phyloP scores from a whole-genome alignment of 2,329 filamentous ascomycete species.

The Neofusicoccum parvum region DNA sequence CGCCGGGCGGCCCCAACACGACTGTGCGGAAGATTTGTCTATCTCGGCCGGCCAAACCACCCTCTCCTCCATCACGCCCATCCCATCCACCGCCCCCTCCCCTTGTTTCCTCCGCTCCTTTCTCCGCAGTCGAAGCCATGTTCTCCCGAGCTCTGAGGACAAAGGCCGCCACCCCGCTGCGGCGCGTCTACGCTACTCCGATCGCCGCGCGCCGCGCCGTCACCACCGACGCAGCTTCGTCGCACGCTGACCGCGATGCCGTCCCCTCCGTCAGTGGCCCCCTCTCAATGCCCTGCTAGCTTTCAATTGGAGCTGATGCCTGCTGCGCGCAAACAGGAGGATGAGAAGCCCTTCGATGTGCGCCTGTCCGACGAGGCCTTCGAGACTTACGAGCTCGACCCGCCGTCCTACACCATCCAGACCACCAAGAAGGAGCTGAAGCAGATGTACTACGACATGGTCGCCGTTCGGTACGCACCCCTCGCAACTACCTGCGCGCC shows the following conservation, averaged over 20 bases:
- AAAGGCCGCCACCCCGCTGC: conserved; percentile 42
- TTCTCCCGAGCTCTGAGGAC: conserved; percentile 44
- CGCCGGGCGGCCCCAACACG: conserved; percentile 22
- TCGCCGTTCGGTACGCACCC: conserved; percentile 75
- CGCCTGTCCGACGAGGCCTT: conserved; percentile 97
- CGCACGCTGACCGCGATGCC: conserved; percentile 79
- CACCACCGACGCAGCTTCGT: conserved; percentile 92
- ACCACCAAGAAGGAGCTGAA: conserved; percentile 98
- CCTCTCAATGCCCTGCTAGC: neutral
- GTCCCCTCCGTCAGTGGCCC: conserved; percentile 56
- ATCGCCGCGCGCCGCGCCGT: conserved; percentile 64
- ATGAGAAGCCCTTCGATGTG: conserved; percentile 90
- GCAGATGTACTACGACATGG: conserved; percentile 99
- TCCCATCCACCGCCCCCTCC: conserved; percentile 16
- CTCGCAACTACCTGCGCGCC: conserved; percentile 4
- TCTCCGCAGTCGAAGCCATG: conserved; percentile 29
- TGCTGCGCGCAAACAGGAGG: conserved; percentile 61
- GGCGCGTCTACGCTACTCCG: conserved; percentile 37
- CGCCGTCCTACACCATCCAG: conserved; percentile 86
- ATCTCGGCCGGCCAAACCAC: conserved; percentile 20
- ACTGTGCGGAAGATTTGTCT: conserved; percentile 20
- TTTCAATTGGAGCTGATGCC: conserved; percentile 10
- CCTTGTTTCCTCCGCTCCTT: conserved; percentile 18
- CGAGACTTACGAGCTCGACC: conserved; percentile 98
- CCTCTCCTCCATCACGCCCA: conserved; percentile 18